Evolutionary conservation across 345 rosid species (phyloP), one percentile per base, ranked within the genome.

Genomic region (Pugionium dolabratum): DNA sequence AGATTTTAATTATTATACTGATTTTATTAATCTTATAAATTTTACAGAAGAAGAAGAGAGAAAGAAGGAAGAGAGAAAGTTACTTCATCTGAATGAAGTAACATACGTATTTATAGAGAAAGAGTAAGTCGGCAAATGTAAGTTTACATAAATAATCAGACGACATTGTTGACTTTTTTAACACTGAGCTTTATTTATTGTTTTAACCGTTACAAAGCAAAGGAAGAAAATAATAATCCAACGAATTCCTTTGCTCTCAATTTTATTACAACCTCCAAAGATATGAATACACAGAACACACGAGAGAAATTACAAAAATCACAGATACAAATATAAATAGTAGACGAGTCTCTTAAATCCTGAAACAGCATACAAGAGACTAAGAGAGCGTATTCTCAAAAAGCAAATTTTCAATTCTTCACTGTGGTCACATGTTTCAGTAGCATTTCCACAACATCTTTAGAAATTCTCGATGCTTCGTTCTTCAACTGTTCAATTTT

Each of bases 381-480:
- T 18, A 11, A 65, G 18, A 59, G 34, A 44, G 34, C 27, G 25
- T 7, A 61, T 44, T 61, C 49, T 70, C 67, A 35, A 50, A 58
- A 48, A 6, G 3, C 32, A 39, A 2, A 50, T 7, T 30, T 56
- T 81, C 81, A 92, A 68, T 83, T 89, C 84, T 84, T 92, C 60
- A 92, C 95, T 1, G 88, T 78, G 49, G 93, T 89, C 9, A 87
- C 96, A 29, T 89, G 83, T 81, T 85, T 89, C 62, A 92, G 82
- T 59, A 92, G 96, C 98, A 92, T 89, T 32, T 80, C 79, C 43
- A 83, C 95, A 18, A 87, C 91, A 72, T 86, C 96, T 10, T 74
- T 65, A 30, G 95, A 86, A 69, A 92, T 86, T 74, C 85, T 81
- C 7, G 82, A 43, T 9, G 82, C 85, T 57, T 86, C 82, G 0